phyloP scores from a whole-genome alignment of 164 flowering plant genomes.

The Aristolochia contorta region DNA sequence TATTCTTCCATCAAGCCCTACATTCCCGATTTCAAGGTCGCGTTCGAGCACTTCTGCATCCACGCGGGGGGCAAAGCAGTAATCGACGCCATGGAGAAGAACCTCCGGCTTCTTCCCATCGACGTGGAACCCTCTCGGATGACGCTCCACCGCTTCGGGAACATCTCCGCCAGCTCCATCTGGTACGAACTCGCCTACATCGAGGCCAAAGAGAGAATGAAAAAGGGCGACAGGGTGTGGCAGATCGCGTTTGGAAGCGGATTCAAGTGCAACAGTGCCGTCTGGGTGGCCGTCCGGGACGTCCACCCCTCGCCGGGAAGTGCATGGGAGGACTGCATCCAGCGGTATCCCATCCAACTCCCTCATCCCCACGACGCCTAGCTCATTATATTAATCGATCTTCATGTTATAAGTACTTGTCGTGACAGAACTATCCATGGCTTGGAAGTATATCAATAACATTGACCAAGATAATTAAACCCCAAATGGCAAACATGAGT shows the following conservation, averaged over 20 bases:
- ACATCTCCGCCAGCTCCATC: slow-evolving; percentile 35
- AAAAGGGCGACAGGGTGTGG: slow-evolving; percentile 32
- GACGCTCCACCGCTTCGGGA: slow-evolving; percentile 35
- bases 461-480: no score
- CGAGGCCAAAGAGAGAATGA: slow-evolving; percentile 35
- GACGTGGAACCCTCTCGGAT: slow-evolving; percentile 39
- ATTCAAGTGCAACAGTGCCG: slow-evolving; percentile 39
- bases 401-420: no score
- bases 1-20: slow-evolving; percentile 35
- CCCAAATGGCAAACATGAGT: no score
- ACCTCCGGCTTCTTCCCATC: slow-evolving; percentile 19
- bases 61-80: slow-evolving; percentile 39
- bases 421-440: no score
- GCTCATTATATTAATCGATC: no score
- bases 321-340: slow-evolving; percentile 32
- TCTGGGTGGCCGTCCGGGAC: slow-evolving; percentile 26
- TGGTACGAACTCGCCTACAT: slow-evolving; percentile 39
- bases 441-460: no score
- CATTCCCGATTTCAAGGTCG: slow-evolving; percentile 35
- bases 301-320: slow-evolving; percentile 20
- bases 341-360: slow-evolving; percentile 25
- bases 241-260: slow-evolving; percentile 37
- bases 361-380: no score
- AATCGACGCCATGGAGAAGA: slow-evolving; percentile 41
- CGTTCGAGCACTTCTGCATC: slow-evolving; percentile 40